These are phyloP conservation scores for Sporisorium exsertum DNA, from an alignment of 1,284 basidiomycete genomes.

Conservation along the genomic window DNA sequence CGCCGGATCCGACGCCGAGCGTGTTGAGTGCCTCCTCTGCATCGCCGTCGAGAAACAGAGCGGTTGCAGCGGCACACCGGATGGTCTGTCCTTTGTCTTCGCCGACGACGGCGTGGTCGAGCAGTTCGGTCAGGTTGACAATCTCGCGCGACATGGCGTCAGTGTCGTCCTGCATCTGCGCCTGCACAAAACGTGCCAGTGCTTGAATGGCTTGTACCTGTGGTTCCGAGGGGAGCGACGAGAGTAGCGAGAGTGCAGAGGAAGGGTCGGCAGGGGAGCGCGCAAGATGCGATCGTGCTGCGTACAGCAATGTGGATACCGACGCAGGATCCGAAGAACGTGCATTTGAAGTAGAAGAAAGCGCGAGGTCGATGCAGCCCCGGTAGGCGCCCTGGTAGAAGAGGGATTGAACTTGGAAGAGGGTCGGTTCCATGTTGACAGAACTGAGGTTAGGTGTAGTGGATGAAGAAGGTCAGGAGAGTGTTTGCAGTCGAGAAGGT, in stretches of 20 bases:
- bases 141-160: slow-evolving; percentile 45
- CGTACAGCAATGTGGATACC: slow-evolving; percentile 58
- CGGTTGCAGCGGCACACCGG: slow-evolving; percentile 58
- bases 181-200: slow-evolving; percentile 58
- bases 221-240: slow-evolving; percentile 30
- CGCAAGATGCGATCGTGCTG: slow-evolving; percentile 63
- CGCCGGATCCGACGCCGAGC: slow-evolving; percentile 49
- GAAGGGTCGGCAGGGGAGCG: slow-evolving; percentile 45
- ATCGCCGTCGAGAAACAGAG: slow-evolving; percentile 58
- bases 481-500: slow-evolving; percentile 1
- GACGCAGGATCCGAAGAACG: slow-evolving; percentile 42
- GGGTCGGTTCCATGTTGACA: slow-evolving; percentile 46
- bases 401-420: slow-evolving; percentile 63
- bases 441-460: not conserved
- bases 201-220: slow-evolving; percentile 54
- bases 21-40: slow-evolving; percentile 61
- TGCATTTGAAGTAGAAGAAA: slow-evolving; percentile 34
- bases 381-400: slow-evolving; percentile 67
- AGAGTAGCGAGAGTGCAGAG: slow-evolving; percentile 54
- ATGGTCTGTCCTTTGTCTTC: slow-evolving; percentile 46
- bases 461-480: not conserved
- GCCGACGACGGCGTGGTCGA: slow-evolving; percentile 62
- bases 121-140: slow-evolving; percentile 58
- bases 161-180: slow-evolving; percentile 28
- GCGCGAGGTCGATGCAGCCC: slow-evolving; percentile 59